A percentile compares a stretch with the other conserved stretches of the same genome.
Evolutionary conservation across 2,329 filamentous ascomycete genomes (phyloP).

Genomic region (Pyricularia pennisetigena): DNA sequence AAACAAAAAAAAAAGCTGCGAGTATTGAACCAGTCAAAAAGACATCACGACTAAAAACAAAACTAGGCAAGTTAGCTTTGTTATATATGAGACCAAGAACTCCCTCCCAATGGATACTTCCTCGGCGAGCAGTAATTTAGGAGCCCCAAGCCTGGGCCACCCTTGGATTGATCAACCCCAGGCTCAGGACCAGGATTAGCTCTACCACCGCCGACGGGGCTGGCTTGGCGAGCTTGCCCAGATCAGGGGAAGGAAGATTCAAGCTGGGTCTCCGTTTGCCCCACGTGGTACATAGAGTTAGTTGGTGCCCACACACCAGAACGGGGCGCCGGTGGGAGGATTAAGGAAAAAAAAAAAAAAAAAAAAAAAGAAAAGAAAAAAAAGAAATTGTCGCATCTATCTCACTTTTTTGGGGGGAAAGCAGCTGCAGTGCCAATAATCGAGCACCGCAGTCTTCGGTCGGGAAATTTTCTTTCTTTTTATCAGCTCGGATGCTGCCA

Average conservation of each 20-base stretch:
- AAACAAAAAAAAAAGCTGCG: background rate
- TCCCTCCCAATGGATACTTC: background rate
- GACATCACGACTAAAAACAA: background rate
- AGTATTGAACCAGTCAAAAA: background rate
- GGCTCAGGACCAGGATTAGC: background rate
- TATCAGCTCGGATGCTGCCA: background rate
- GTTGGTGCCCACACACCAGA: background rate
- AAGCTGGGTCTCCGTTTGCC: background rate
- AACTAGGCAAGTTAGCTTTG: background rate
- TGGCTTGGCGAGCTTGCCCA: background rate
- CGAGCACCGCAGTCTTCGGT: background rate
- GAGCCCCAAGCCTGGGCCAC: background rate
- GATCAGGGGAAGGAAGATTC: background rate
- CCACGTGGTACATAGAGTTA: background rate
- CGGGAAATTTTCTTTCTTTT: no score
- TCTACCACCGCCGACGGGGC: background rate
- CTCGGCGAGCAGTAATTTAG: background rate
- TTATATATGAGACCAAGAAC: background rate
- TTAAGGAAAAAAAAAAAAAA: no score
- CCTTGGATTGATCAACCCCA: background rate
- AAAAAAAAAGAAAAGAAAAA: no score
- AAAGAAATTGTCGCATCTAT: background rate
- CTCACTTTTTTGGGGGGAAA: background rate
- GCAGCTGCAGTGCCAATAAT: background rate
- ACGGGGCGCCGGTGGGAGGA: background rate